Percentiles rank a stretch among this genome's conserved stretches.
Conservation (phyloP, 192 early-diverging fungal genomes). For the Coemansia sp. region DNA sequence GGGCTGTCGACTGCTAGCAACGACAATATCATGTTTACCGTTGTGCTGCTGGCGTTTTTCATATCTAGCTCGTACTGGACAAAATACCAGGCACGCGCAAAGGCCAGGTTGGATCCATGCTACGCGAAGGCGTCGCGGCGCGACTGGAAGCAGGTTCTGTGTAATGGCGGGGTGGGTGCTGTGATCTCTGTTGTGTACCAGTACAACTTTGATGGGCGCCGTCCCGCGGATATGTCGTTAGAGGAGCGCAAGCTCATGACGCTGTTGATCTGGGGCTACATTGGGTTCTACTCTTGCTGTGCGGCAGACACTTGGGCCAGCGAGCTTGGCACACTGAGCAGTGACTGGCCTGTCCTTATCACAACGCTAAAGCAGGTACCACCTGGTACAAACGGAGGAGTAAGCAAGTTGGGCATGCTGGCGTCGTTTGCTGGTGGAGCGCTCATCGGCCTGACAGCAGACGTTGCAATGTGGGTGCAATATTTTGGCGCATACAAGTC, state of each 20-base stretch:
- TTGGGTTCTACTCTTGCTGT: conserved; percentile 66
- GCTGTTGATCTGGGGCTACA: conserved; percentile 55
- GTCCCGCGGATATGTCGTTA: conserved; percentile 21
- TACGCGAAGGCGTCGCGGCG: conserved; percentile 54
- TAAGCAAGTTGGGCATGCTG: conserved; percentile 68
- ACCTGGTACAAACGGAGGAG: conserved; percentile 88
- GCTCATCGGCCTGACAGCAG: conserved; percentile 63
- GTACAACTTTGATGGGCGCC: conserved; percentile 33
- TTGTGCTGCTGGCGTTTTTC: conserved; percentile 73
- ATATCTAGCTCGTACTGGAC: conserved; percentile 62
- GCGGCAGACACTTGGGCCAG: conserved; percentile 79
- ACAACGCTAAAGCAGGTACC: conserved; percentile 79
- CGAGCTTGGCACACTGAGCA: conserved; percentile 83
- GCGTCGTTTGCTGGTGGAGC: conserved; percentile 77
- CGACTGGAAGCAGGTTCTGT: conserved; percentile 60
- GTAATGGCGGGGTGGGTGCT: conserved; percentile 54
- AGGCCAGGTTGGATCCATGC: conserved; percentile 47
- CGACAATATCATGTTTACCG: conserved; percentile 61
- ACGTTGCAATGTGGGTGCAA: conserved; percentile 55
- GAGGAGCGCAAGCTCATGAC: conserved; percentile 33
- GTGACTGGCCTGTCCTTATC: conserved; percentile 73
- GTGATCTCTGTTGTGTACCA: conserved; percentile 46
- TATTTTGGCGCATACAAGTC: conserved; percentile 38
- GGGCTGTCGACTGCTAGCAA: conserved; percentile 75
- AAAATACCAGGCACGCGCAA: conserved; percentile 42